Conservation (phyloP, 2,329 filamentous ascomycete genomes). For the Ceratocystis alfenasii region DNA sequence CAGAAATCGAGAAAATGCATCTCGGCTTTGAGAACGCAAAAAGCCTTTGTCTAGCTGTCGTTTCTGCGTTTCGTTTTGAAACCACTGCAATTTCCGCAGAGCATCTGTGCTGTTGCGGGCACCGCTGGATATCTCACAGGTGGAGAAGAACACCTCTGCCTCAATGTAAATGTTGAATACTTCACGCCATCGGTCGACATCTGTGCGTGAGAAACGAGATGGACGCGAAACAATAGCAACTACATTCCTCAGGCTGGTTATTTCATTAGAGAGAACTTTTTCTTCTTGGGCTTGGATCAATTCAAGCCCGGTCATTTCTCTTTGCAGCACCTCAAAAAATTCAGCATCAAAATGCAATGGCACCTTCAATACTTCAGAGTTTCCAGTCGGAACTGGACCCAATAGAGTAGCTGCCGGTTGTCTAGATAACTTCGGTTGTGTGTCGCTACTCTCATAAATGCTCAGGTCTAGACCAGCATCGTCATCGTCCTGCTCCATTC, state of each 20-base stretch:
- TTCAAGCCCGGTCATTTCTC: constrained; percentile 58
- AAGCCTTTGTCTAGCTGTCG: constrained; percentile 49
- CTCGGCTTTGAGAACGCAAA: constrained; percentile 52
- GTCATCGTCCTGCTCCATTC: not conserved
- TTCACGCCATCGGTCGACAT: constrained; percentile 64
- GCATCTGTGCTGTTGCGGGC: constrained; percentile 54
- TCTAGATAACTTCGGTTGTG: not conserved
- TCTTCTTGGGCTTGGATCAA: constrained; percentile 56
- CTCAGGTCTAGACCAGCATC: not conserved
- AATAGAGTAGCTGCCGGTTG: not conserved
- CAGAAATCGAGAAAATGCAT: constrained; percentile 57
- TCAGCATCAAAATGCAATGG: constrained; percentile 64
- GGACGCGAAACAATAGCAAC: constrained; percentile 55
- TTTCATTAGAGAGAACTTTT: constrained; percentile 48
- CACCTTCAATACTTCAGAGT: constrained; percentile 46
- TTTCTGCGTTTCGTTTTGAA: constrained; percentile 54
- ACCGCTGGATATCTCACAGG: constrained; percentile 58
- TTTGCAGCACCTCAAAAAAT: constrained; percentile 67
- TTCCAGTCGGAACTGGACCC: not conserved
- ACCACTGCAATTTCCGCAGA: constrained; percentile 55
- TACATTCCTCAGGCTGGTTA: constrained; percentile 51
- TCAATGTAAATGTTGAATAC: constrained; percentile 76
- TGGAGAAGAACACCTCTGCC: constrained; percentile 70
- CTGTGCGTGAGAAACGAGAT: constrained; percentile 47
- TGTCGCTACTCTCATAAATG: not conserved